Conservation (phyloP, 495 filamentous ascomycete genomes). For the Penicillium pulvis region DNA sequence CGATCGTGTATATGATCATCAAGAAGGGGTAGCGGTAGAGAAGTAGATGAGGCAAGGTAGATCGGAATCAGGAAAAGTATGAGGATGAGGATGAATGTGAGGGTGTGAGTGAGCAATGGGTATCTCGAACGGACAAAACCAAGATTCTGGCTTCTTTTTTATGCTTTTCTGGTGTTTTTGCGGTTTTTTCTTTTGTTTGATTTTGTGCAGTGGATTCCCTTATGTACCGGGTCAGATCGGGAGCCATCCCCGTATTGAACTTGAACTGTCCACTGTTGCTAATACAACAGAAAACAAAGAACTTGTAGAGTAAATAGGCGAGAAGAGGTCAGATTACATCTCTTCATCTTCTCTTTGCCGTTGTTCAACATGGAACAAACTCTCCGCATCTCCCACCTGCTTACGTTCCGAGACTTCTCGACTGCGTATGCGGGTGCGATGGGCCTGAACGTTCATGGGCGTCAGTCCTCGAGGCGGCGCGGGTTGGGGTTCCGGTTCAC, state of each 20-base stretch:
- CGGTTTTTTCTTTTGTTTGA: not conserved
- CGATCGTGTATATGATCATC: not conserved
- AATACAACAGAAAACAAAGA: not conserved
- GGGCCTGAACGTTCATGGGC: slow-evolving; percentile 63
- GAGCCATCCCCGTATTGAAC: not conserved
- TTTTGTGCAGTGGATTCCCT: slow-evolving; percentile 1
- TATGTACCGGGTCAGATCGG: not conserved
- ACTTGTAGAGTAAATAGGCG: not conserved
- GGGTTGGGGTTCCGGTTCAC: slow-evolving; percentile 38
- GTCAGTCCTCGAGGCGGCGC: slow-evolving; percentile 81
- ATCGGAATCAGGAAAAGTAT: not conserved
- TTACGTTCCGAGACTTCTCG: slow-evolving; percentile 80
- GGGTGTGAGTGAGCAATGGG: slow-evolving; percentile 17
- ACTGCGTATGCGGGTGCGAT: slow-evolving; percentile 51
- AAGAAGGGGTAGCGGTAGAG: not conserved
- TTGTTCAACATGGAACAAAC: slow-evolving; percentile 47
- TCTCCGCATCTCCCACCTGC: slow-evolving; percentile 83
- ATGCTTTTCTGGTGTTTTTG: slow-evolving; percentile 3
- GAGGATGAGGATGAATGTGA: not conserved
- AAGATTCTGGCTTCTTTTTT: slow-evolving; percentile 5
- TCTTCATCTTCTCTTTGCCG: slow-evolving; percentile 27
- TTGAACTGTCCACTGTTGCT: not conserved
- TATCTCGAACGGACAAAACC: slow-evolving; percentile 19
- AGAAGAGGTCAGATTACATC: slow-evolving; percentile 11
- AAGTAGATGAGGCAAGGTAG: not conserved